phyloP scores from a whole-genome alignment of 345 rosid genomes.

The Limnanthes douglasii region DNA sequence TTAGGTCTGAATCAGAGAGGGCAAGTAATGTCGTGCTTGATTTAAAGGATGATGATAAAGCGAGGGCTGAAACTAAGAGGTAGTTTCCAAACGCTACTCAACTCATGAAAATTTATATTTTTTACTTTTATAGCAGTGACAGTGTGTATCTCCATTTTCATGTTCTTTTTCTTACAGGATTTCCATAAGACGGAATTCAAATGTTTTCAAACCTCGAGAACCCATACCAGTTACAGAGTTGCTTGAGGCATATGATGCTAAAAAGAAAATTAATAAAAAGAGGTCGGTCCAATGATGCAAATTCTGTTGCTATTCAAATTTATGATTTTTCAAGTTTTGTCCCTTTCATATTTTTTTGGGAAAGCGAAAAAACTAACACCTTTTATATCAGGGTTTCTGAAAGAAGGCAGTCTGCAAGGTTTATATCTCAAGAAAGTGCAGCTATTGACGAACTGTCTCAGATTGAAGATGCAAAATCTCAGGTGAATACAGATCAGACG shows the following conservation, averaged over 20 bases:
- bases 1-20: too few relatives aligned
- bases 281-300: conserved; percentile 7
- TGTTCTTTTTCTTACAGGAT: conserved; percentile 2
- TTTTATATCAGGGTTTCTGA: conserved; percentile 1
- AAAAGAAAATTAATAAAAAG: conserved; percentile 2
- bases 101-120: conserved; percentile 1
- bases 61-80: too few relatives aligned
- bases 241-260: conserved; percentile 7
- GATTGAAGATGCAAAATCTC: conserved; percentile 1
- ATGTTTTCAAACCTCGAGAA: conserved; percentile 1
- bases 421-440: conserved; percentile 2
- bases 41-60: too few relatives aligned
- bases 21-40: too few relatives aligned
- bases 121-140: neutral
- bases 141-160: conserved; percentile 1
- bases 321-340: too few relatives aligned
- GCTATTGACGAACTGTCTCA: neutral
- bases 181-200: conserved; percentile 1
- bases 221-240: neutral
- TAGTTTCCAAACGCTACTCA: conserved; percentile 6
- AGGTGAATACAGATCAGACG: too few relatives aligned
- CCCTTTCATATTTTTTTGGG: too few relatives aligned
- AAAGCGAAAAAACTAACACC: too few relatives aligned
- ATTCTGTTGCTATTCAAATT: too few relatives aligned
- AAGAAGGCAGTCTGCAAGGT: conserved; percentile 15